Conservation (phyloP, 805 yeast species). For the Ogataea methanolica region DNA sequence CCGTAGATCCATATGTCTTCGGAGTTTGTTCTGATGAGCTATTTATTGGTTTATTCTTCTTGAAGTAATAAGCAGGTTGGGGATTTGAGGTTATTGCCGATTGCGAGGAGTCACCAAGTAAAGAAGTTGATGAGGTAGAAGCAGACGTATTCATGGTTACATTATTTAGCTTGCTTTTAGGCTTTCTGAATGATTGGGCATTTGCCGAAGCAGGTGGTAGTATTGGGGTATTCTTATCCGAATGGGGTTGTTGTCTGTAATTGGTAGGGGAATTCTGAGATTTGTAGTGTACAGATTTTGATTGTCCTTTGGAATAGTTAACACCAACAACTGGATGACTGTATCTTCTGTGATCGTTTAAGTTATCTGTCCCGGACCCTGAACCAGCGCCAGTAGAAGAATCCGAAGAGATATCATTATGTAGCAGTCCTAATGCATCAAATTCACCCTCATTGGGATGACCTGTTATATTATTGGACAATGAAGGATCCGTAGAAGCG, state of each 20-base stretch:
- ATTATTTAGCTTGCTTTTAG: constrained; percentile 1
- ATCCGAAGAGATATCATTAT: constrained; percentile 21
- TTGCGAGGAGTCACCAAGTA: too few relatives aligned
- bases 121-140: too few relatives aligned
- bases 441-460: constrained; percentile 17
- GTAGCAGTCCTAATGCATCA: constrained; percentile 27
- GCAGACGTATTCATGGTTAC: not conserved
- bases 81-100: too few relatives aligned
- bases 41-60: not conserved
- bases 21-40: not conserved
- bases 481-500: not conserved
- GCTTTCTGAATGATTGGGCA: not conserved
- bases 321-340: constrained; percentile 1
- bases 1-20: not conserved
- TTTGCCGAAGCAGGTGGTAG: not conserved
- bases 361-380: constrained; percentile 8
- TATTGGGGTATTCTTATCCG: not conserved
- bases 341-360: constrained; percentile 24
- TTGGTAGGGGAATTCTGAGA: not conserved
- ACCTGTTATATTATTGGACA: not conserved
- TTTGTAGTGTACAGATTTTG: not conserved
- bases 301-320: too few relatives aligned
- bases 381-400: constrained; percentile 7
- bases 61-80: too few relatives aligned
- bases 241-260: not conserved